These are phyloP conservation scores for Dioszegia aurantiaca DNA, from an alignment of 768 basidiomycete genomes.

Conservation along the genomic window DNA sequence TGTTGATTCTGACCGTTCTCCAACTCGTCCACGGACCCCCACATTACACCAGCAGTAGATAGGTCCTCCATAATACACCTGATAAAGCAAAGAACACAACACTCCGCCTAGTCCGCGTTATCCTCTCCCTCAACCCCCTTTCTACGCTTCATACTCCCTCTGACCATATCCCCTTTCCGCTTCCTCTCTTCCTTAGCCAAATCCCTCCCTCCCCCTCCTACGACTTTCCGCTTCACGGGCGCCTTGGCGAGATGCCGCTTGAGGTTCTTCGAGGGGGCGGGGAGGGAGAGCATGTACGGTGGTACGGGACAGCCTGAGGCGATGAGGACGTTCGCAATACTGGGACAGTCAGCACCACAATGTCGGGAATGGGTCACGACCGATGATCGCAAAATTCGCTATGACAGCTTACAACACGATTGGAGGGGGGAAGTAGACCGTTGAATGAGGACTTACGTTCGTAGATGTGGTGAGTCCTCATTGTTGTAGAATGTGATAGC, in stretches of 20 bases:
- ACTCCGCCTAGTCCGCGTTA: no score
- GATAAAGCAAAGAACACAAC: no score
- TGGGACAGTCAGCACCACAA: conserved; percentile 44
- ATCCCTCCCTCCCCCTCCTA: not conserved
- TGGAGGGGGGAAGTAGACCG: no score
- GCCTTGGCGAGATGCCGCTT: conserved; percentile 78
- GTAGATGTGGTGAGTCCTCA: conserved; percentile 85
- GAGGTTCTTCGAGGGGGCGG: conserved; percentile 86
- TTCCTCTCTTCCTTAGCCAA: conserved; percentile 57
- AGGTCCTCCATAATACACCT: no score
- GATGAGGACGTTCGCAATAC: conserved; percentile 91
- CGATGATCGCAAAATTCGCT: no score
- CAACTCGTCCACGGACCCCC: no score
- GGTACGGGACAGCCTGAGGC: conserved; percentile 88
- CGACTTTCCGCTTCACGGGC: conserved; percentile 61
- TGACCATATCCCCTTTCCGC: conserved; percentile 34
- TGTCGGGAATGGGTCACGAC: no score
- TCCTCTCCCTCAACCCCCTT: not conserved
- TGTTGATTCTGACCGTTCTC: no score
- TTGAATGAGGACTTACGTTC: conserved; percentile 60
- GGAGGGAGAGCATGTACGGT: conserved; percentile 92
- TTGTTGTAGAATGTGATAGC: conserved; percentile 95
- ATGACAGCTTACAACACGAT: no score
- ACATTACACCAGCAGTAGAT: no score
- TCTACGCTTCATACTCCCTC: not conserved